Percentiles rank a stretch among this genome's conserved stretches.
Conservation (phyloP, 2,329 filamentous ascomycete species). For the Fusarium albosuccineum region DNA sequence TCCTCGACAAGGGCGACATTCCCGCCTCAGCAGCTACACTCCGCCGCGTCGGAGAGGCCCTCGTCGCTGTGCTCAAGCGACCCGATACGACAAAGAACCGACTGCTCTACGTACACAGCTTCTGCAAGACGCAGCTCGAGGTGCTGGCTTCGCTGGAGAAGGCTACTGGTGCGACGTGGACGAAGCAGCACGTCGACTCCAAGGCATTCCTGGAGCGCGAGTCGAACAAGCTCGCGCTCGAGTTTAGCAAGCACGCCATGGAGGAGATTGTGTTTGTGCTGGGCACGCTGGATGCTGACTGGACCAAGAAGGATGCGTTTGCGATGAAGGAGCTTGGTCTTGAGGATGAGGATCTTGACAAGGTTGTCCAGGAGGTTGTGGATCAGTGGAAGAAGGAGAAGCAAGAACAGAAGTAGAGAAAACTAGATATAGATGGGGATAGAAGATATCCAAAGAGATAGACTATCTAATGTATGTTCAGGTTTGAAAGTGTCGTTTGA, state of each 20-base stretch:
- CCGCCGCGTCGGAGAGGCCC: conserved; percentile 60
- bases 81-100: conserved; percentile 66
- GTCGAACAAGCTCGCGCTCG: conserved; percentile 53
- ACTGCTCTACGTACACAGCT: conserved; percentile 60
- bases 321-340: conserved; percentile 62
- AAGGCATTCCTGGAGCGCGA: conserved; percentile 57
- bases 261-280: conserved; percentile 65
- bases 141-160: conserved; percentile 64
- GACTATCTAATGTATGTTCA: too few relatives aligned
- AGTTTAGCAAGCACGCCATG: conserved; percentile 51
- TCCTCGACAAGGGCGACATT: conserved; percentile 66
- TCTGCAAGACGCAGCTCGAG: conserved; percentile 61
- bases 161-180: conserved; percentile 58
- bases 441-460: too few relatives aligned
- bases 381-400: conserved; percentile 36
- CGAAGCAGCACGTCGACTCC: conserved; percentile 50
- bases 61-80: conserved; percentile 64
- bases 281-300: conserved; percentile 62
- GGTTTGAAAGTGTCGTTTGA: too few relatives aligned
- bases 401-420: conserved; percentile 9
- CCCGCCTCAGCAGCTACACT: conserved; percentile 64
- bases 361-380: conserved; percentile 54
- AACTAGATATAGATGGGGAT: neutral
- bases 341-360: conserved; percentile 61
- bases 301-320: conserved; percentile 59